These are phyloP conservation scores for Strobilomyces dryophilus DNA, from an alignment of 768 basidiomycete species.

Conservation along the genomic window DNA sequence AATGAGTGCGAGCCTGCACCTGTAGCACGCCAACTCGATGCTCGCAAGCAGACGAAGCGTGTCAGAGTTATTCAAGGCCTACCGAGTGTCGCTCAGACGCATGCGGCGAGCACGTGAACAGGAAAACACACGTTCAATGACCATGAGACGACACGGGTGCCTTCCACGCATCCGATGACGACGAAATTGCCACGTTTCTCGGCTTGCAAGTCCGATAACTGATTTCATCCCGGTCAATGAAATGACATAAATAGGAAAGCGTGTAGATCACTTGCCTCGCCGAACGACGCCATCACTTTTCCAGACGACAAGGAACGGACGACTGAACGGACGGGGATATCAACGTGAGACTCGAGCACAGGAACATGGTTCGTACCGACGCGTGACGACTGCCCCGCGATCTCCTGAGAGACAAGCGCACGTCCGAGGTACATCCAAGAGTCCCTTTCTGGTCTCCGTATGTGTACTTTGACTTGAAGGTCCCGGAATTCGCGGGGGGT, in stretches of 20 bases:
- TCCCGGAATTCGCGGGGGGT: slow-evolving; percentile 62
- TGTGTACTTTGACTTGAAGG: slow-evolving; percentile 81
- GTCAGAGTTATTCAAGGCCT: slow-evolving; percentile 83
- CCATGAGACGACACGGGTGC: slow-evolving; percentile 74
- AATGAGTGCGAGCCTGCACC: slow-evolving; percentile 60
- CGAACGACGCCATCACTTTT: slow-evolving; percentile 66
- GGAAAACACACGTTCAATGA: slow-evolving; percentile 63
- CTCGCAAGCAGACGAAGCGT: slow-evolving; percentile 77
- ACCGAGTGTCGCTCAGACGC: slow-evolving; percentile 12
- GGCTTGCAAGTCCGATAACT: slow-evolving; percentile 73
- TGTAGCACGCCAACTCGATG: slow-evolving; percentile 82
- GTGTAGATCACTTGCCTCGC: slow-evolving; percentile 48
- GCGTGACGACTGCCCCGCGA: slow-evolving; percentile 70
- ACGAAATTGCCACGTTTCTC: slow-evolving; percentile 88
- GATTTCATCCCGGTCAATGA: slow-evolving; percentile 1
- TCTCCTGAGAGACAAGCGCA: slow-evolving; percentile 71
- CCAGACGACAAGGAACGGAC: slow-evolving; percentile 53
- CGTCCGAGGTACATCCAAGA: slow-evolving; percentile 81
- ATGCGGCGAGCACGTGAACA: slow-evolving; percentile 1
- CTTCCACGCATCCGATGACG: slow-evolving; percentile 76
- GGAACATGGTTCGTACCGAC: slow-evolving; percentile 53
- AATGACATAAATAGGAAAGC: not conserved
- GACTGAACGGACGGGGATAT: slow-evolving; percentile 11
- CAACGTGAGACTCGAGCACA: slow-evolving; percentile 2
- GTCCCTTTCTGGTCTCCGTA: slow-evolving; percentile 73